A percentile compares a stretch with the other conserved stretches of the same genome.
phyloP scores from a whole-genome alignment of 2,329 filamentous ascomycete species.

The Arthroderma sp. region DNA sequence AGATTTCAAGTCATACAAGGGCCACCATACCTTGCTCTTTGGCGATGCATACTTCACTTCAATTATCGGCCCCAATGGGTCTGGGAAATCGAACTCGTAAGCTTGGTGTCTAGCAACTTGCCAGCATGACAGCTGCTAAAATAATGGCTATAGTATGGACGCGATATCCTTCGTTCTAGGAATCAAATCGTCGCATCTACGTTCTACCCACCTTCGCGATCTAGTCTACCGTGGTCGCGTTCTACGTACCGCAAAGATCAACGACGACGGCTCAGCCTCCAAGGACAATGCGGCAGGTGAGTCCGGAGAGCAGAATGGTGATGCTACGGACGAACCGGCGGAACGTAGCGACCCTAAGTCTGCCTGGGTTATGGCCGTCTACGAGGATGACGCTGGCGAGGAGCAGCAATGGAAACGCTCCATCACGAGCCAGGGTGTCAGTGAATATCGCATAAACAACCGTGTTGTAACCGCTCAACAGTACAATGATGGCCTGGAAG shows the following conservation, averaged over 20 bases:
- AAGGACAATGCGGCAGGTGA: conserved; percentile 45
- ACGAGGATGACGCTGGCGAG: conserved; percentile 91
- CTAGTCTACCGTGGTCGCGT: conserved; percentile 93
- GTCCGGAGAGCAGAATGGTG: conserved; percentile 49
- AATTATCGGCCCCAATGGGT: conserved; percentile 98
- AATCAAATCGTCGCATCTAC: conserved; percentile 96
- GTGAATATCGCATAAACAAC: conserved; percentile 96
- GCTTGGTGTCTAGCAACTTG: too few species aligned
- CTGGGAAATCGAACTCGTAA: conserved; percentile 95
- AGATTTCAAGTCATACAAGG: conserved; percentile 99
- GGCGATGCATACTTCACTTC: conserved; percentile 98
- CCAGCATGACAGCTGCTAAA: conserved; percentile 4
- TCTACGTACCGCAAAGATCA: conserved; percentile 81
- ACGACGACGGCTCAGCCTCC: conserved; percentile 71
- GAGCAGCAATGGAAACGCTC: conserved; percentile 92
- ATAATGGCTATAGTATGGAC: conserved; percentile 60
- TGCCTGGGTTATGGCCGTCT: conserved; percentile 98
- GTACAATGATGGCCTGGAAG: conserved; percentile 85
- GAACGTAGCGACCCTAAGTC: conserved; percentile 67
- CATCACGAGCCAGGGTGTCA: conserved; percentile 77
- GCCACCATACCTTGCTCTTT: conserved; percentile 85
- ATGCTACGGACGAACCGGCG: conserved; percentile 51
- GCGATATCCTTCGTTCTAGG: conserved; percentile 97
- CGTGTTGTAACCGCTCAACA: conserved; percentile 74
- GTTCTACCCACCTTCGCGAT: conserved; percentile 85